Evolutionary conservation across 1,284 basidiomycete species (phyloP).

Genomic region (Phellopilus nigrolimitatus): DNA sequence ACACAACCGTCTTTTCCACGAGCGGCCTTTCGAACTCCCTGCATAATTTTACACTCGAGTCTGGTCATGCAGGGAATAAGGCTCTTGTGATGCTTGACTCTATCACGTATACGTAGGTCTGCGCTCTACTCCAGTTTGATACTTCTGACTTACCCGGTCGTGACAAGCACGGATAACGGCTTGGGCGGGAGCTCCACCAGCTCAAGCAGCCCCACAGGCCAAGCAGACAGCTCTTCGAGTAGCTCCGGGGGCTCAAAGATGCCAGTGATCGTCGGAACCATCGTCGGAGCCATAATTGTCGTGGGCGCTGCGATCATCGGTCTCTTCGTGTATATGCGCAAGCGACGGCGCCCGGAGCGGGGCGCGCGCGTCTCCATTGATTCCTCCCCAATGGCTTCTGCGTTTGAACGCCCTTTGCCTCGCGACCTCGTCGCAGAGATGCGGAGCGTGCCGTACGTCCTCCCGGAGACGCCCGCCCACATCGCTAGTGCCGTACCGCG

Average conservation of each 20-base stretch:
- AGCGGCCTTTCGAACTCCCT: not conserved
- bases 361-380: not conserved
- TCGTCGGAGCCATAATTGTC: not conserved
- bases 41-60: slow-evolving; percentile 9
- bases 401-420: too few relatives aligned
- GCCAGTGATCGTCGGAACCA: slow-evolving; percentile 5
- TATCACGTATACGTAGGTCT: slow-evolving; percentile 17
- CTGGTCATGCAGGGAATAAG: slow-evolving; percentile 8
- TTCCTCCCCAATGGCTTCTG: too few relatives aligned
- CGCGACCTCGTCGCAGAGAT: not conserved
- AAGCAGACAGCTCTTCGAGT: too few relatives aligned
- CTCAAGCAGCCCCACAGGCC: not conserved
- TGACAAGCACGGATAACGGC: slow-evolving; percentile 6
- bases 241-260: too few relatives aligned
- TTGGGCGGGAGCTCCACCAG: not conserved
- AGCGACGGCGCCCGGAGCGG: not conserved
- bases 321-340: not conserved
- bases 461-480: too few relatives aligned
- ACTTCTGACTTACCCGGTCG: not conserved
- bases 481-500: too few relatives aligned
- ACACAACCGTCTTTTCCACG: slow-evolving; percentile 4
- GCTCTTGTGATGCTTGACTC: slow-evolving; percentile 14
- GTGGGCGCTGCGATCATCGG: slow-evolving; percentile 6
- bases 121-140: not conserved
- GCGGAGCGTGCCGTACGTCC: not conserved